phyloP scores from a whole-genome alignment of 2,329 filamentous ascomycete genomes.

The Pseudogymnoascus destructans region DNA sequence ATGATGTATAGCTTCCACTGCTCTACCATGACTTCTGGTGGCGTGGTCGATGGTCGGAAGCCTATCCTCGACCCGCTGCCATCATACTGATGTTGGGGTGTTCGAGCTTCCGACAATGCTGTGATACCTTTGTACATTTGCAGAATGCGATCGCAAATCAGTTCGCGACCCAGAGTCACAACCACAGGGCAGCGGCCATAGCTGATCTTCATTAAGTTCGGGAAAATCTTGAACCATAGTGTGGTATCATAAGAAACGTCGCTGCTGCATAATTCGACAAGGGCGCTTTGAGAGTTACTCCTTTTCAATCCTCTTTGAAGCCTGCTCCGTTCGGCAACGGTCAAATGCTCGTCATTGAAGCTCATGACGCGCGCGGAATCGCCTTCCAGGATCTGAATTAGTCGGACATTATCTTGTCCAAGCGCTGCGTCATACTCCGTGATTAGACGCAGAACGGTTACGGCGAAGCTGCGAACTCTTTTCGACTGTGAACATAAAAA shows the following conservation, averaged over 20 bases:
- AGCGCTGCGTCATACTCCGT: conserved; percentile 87
- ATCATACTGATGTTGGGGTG: conserved; percentile 50
- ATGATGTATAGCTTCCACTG: conserved; percentile 98
- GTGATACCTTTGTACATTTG: conserved; percentile 86
- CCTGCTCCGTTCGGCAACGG: conserved; percentile 82
- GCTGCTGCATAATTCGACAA: conserved; percentile 90
- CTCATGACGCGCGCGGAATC: conserved; percentile 82
- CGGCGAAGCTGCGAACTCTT: conserved; percentile 76
- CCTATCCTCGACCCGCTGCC: conserved; percentile 32
- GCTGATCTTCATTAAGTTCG: conserved; percentile 80
- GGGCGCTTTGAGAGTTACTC: conserved; percentile 67
- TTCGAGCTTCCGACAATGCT: conserved; percentile 56
- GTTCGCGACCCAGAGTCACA: conserved; percentile 77
- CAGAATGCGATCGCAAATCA: conserved; percentile 81
- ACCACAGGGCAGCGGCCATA: conserved; percentile 87
- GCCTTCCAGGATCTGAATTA: conserved; percentile 86
- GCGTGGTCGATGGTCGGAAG: conserved; percentile 49
- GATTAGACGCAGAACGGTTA: conserved; percentile 82
- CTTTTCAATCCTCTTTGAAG: conserved; percentile 81
- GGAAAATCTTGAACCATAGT: conserved; percentile 96
- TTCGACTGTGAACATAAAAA: conserved; percentile 94
- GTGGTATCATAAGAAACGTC: conserved; percentile 90
- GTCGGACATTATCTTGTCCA: conserved; percentile 57
- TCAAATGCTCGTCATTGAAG: conserved; percentile 81
- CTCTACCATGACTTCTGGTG: conserved; percentile 80